Evolutionary conservation across 768 basidiomycete genomes (phyloP).

Genomic region (Psilocybe azurescens): DNA sequence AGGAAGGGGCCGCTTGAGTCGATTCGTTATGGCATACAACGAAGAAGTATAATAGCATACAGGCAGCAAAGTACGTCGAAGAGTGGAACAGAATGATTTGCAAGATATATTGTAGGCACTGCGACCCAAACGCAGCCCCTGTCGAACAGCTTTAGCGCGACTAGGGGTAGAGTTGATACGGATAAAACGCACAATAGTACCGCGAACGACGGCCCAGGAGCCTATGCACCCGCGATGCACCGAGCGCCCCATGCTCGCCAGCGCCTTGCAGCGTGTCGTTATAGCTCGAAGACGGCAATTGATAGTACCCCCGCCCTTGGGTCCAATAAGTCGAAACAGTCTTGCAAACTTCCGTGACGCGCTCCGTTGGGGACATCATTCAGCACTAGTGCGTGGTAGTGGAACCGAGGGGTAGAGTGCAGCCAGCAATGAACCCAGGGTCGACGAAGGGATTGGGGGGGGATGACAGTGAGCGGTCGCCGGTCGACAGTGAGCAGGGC

Average conservation of each 20-base stretch:
- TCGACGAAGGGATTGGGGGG: neutral
- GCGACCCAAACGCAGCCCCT: neutral
- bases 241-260: neutral
- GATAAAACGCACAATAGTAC: constrained; percentile 3
- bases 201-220: neutral
- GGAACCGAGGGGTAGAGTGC: neutral
- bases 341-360: neutral
- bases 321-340: neutral
- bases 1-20: neutral
- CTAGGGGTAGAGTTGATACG: neutral
- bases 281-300: neutral
- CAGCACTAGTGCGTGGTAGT: no score
- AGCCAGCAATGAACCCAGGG: neutral
- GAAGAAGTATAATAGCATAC: neutral
- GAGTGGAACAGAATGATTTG: constrained; percentile 1
- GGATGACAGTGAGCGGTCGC: neutral
- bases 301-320: constrained; percentile 1
- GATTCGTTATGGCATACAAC: neutral
- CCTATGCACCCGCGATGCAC: neutral
- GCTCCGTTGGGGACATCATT: neutral
- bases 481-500: neutral
- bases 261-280: neutral
- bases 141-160: neutral
- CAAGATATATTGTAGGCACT: constrained; percentile 1
- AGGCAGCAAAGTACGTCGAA: constrained; percentile 2